phyloP scores from a whole-genome alignment of 495 filamentous ascomycete species.

The Annulohypoxylon nitens region DNA sequence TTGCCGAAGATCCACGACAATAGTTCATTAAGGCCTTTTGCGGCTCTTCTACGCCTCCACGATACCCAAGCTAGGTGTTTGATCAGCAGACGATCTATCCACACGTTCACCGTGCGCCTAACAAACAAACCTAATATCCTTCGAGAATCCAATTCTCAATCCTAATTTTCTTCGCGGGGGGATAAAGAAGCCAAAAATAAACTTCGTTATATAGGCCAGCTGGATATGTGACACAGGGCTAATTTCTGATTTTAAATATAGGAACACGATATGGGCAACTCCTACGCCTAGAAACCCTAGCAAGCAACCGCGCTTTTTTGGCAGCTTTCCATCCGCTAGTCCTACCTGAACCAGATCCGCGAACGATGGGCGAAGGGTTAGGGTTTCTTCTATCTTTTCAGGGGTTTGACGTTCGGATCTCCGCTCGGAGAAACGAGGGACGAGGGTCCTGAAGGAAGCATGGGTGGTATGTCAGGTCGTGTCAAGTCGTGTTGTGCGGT shows the following conservation, averaged over 20 bases:
- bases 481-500: neutral
- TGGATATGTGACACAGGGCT: neutral
- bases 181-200: neutral
- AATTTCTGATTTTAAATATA: slow-evolving; percentile 52
- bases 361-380: neutral
- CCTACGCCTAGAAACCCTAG: slow-evolving; percentile 51
- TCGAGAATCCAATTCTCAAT: neutral
- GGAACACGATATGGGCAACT: slow-evolving; percentile 88
- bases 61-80: neutral
- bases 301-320: too few relatives aligned
- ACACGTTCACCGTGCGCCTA: slow-evolving; percentile 8
- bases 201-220: neutral
- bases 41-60: slow-evolving; percentile 27
- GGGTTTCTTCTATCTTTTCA: neutral
- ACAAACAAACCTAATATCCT: slow-evolving; percentile 2
- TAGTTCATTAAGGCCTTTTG: slow-evolving; percentile 8
- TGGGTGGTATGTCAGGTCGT: neutral
- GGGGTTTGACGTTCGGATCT: neutral
- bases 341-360: neutral
- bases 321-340: neutral
- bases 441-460: neutral
- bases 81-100: neutral
- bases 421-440: slow-evolving; percentile 26
- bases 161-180: neutral
- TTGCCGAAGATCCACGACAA: neutral